Conservation (phyloP, 2,329 filamentous ascomycete genomes). For the Stromatinia cepivora region DNA sequence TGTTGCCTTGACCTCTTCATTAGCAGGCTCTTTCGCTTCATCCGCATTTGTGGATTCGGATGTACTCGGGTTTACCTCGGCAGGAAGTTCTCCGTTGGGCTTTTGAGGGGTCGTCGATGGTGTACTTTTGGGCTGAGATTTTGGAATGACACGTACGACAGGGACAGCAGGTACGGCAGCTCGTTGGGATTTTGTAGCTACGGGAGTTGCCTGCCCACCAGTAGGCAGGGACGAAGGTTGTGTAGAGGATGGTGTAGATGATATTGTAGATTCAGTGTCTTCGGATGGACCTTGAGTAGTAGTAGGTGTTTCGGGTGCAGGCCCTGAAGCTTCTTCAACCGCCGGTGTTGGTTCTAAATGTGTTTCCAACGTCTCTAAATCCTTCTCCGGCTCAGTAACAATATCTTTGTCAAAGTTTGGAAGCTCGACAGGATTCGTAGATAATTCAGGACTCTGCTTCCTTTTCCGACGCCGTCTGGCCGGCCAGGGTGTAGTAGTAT, state of each 20-base stretch:
- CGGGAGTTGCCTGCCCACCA: slow-evolving; percentile 34
- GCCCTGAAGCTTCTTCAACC: background rate
- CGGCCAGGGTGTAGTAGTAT: slow-evolving; percentile 54
- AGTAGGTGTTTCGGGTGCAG: slow-evolving; percentile 4
- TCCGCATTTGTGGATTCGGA: background rate
- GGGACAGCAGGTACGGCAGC: slow-evolving; percentile 46
- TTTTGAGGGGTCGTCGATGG: slow-evolving; percentile 29
- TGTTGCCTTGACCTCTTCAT: slow-evolving; percentile 41
- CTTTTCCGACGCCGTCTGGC: slow-evolving; percentile 45
- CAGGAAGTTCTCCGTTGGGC: slow-evolving; percentile 26
- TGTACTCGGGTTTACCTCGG: slow-evolving; percentile 21
- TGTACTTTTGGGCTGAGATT: slow-evolving; percentile 45
- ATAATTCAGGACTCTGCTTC: slow-evolving; percentile 43
- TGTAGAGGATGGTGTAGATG: slow-evolving; percentile 56
- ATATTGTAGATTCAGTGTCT: slow-evolving; percentile 47
- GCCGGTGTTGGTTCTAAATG: background rate
- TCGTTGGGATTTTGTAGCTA: slow-evolving; percentile 39
- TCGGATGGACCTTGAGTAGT: slow-evolving; percentile 46
- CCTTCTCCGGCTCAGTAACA: background rate
- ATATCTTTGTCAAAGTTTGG: slow-evolving; percentile 24
- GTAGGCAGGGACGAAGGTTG: slow-evolving; percentile 28
- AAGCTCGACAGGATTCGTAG: slow-evolving; percentile 34
- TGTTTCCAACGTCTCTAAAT: background rate
- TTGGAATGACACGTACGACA: slow-evolving; percentile 41
- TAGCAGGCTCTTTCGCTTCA: slow-evolving; percentile 16